A percentile compares a stretch with the other conserved stretches of the same genome.
Conservation (phyloP, 2,329 filamentous ascomycete species). For the Pyrenophora graminea region DNA sequence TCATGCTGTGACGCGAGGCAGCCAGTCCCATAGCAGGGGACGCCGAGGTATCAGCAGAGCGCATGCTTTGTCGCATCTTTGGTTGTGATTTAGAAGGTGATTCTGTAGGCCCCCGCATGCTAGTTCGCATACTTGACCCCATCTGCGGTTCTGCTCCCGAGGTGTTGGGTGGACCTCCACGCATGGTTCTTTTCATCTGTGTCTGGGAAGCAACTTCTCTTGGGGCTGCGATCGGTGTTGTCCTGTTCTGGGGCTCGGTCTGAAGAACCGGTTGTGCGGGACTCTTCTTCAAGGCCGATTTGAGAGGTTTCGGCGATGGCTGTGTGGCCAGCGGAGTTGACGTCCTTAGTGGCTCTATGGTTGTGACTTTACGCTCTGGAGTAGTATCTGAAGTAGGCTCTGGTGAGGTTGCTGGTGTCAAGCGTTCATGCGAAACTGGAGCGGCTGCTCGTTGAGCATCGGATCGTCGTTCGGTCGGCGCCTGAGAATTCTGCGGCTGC, state of each 20-base stretch:
- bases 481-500: conserved; percentile 28
- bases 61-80: conserved; percentile 56
- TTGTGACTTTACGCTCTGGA: conserved; percentile 5
- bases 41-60: conserved; percentile 39
- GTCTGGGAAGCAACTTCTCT: conserved; percentile 18
- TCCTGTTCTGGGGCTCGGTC: conserved; percentile 17
- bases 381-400: conserved; percentile 6
- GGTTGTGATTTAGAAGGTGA: conserved; percentile 16
- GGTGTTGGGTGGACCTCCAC: conserved; percentile 12
- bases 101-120: conserved; percentile 41
- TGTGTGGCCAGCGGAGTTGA: conserved; percentile 18
- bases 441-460: conserved; percentile 11
- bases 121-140: conserved; percentile 40
- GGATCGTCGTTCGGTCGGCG: not conserved
- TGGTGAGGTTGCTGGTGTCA: conserved; percentile 2
- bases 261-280: conserved; percentile 24
- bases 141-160: conserved; percentile 19
- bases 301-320: conserved; percentile 39
- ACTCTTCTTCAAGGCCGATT: conserved; percentile 50
- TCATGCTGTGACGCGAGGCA: conserved; percentile 42
- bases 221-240: conserved; percentile 8
- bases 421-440: conserved; percentile 11
- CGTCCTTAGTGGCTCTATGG: conserved; percentile 5
- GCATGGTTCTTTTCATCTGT: conserved; percentile 46
- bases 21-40: conserved; percentile 36